These are phyloP conservation scores for Pseudozyma hubeiensis DNA, from an alignment of 1,284 basidiomycete species.

Conservation along the genomic window DNA sequence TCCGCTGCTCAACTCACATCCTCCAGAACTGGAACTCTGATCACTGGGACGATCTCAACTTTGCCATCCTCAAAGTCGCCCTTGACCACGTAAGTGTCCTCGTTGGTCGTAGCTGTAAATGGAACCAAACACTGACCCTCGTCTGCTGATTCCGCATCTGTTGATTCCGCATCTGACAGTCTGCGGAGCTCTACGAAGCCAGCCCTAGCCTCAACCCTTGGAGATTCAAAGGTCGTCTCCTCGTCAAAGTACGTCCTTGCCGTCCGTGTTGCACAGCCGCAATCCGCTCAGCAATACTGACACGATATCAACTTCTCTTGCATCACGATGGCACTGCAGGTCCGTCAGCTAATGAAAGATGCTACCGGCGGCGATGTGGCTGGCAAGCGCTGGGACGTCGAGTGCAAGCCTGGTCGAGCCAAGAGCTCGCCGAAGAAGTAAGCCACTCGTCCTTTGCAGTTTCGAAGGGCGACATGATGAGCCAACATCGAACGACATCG, in stretches of 20 bases:
- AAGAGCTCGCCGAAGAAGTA: conserved; percentile 31
- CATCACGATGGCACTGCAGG: conserved; percentile 8
- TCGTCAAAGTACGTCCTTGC: conserved; percentile 22
- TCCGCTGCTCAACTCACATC: background rate
- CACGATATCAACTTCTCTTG: background rate
- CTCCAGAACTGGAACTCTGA: conserved; percentile 21
- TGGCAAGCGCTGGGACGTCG: conserved; percentile 40
- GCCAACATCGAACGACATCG: background rate
- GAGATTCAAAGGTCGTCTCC: conserved; percentile 37
- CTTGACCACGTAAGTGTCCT: conserved; percentile 31
- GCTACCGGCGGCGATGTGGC: conserved; percentile 30
- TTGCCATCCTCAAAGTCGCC: conserved; percentile 42
- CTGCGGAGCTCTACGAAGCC: conserved; percentile 34
- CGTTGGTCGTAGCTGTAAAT: background rate
- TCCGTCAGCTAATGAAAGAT: conserved; percentile 27
- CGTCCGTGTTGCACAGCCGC: background rate
- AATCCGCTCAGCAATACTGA: background rate
- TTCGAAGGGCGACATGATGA: background rate
- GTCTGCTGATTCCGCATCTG: too few relatives aligned
- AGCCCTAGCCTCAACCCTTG: conserved; percentile 30
- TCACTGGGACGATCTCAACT: conserved; percentile 40
- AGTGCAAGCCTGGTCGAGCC: conserved; percentile 22
- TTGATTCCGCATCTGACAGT: conserved; percentile 2
- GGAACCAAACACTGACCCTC: background rate
- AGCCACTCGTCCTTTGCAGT: background rate